Evolutionary conservation across 257 asterid species (phyloP).

Genomic region (Striga asiatica): DNA sequence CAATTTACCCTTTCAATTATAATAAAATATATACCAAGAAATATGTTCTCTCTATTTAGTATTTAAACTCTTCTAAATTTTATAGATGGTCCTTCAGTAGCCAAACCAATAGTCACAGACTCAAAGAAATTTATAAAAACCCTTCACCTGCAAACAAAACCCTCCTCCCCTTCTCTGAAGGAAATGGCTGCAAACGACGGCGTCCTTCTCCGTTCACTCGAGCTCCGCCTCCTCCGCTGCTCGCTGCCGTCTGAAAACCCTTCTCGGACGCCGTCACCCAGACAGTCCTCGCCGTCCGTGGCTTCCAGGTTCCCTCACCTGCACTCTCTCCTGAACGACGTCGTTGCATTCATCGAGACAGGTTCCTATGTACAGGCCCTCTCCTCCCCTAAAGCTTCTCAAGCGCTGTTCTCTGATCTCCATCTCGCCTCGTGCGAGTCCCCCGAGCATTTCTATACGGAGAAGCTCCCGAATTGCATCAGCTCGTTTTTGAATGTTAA

Average conservation of each 20-base stretch:
- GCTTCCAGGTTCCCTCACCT: constrained; percentile 22
- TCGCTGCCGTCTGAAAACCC: constrained; percentile 39
- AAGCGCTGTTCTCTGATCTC: constrained; percentile 32
- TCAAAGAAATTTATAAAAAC: too few relatives aligned
- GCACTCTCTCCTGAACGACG: constrained; percentile 29
- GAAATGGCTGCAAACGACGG: constrained; percentile 27
- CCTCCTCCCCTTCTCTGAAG: not conserved
- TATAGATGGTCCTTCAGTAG: too few relatives aligned
- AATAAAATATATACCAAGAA: too few relatives aligned
- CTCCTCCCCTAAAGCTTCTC: constrained; percentile 37
- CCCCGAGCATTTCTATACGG: constrained; percentile 48
- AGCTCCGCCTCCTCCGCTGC: constrained; percentile 92
- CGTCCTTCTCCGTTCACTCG: constrained; percentile 43
- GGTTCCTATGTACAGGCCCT: constrained; percentile 57
- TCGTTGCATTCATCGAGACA: constrained; percentile 50
- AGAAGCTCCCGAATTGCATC: constrained; percentile 43
- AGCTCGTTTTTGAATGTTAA: constrained; percentile 29
- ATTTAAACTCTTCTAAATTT: too few relatives aligned
- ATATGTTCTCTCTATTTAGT: too few relatives aligned
- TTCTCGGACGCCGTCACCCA: constrained; percentile 10
- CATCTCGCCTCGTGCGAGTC: constrained; percentile 35
- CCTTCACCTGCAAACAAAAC: constrained; percentile 5
- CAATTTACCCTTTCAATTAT: too few relatives aligned
- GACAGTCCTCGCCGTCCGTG: constrained; percentile 16
- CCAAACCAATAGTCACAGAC: too few relatives aligned